Base-by-base conservation (phyloP, 202 grass and related monocot species). In the Musa balbisiana region DNA sequence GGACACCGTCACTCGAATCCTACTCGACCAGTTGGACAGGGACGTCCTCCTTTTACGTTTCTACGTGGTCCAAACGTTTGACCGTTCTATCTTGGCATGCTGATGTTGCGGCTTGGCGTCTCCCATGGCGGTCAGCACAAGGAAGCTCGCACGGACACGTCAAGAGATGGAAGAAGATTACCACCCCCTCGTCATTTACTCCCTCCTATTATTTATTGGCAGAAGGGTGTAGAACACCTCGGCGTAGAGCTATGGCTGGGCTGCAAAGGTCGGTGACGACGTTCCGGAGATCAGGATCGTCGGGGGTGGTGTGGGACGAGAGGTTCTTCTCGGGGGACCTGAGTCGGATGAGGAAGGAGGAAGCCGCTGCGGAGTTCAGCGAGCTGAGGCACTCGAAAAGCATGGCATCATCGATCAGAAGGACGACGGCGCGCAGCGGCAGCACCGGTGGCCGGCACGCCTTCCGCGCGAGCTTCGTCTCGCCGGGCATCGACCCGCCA, bases 241-340 rank as follows among this genome's bases (percentile, higher is more conserved):
- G 20, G 1, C 13, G 17, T 3, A 12, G 27, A 43, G 27, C 43
- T 11, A 70, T 70, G 67, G 67, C 67, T 49, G 67, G 17, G 27
- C 27, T 70, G 33, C 67, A 51, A 43, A 70, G 67, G 13, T 69
- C 66, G 2, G 29, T n/a, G 66, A 69, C 66, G 29, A 69, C 66
- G 66, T 69, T 43, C 29, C 26, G 66, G 16, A 33, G 13, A 9
- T 70, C 33, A 50, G 67, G 67, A 1, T 70, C 67, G 29, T 70
- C 67, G 16, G 67, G 67, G 10, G 29, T 70, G 67, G 67, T 70
- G 67, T 70, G 67, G 67, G 67, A 70, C 33, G 67, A 70, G 43
- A 70, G 9, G 3, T 70, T 51, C 67, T 51, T 70, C 10, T 13
- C 63, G 22, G 23, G 63, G 26, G 63, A 65, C 23, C 23, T 26